phyloP scores from a whole-genome alignment of 345 rosid species.

The Eucalyptus melliodora region DNA sequence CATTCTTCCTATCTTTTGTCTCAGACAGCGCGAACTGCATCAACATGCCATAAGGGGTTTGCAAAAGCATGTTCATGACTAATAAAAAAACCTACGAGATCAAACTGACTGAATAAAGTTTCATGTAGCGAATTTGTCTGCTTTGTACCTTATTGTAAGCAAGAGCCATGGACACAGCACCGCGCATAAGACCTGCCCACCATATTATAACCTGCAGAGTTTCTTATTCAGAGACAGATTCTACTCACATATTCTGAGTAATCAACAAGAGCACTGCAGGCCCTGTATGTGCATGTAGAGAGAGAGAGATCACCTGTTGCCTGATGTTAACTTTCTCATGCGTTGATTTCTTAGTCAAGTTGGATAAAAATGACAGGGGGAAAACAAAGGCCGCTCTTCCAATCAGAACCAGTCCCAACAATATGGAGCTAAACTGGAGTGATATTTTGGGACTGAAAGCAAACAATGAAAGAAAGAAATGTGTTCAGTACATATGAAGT shows the following conservation, averaged over 20 bases:
- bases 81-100: neutral
- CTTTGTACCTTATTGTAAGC: constrained; percentile 79
- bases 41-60: neutral
- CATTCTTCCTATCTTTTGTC: constrained; percentile 49
- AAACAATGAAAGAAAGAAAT: neutral
- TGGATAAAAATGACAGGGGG: constrained; percentile 76
- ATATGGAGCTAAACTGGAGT: constrained; percentile 60
- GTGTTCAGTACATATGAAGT: neutral
- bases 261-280: neutral
- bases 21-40: constrained; percentile 64
- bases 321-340: constrained; percentile 39
- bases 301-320: constrained; percentile 43
- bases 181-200: constrained; percentile 99
- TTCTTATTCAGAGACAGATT: neutral
- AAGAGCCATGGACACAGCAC: constrained; percentile 96
- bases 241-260: neutral
- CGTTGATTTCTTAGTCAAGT: constrained; percentile 61
- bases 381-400: constrained; percentile 93
- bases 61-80: neutral
- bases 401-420: constrained; percentile 61
- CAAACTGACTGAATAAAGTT: neutral
- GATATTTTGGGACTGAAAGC: constrained; percentile 67
- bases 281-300: neutral
- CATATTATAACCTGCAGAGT: constrained; percentile 58
- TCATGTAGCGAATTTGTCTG: neutral